Evolutionary conservation across 805 yeast genomes (phyloP).

Genomic region (Saturnispora dispora): DNA sequence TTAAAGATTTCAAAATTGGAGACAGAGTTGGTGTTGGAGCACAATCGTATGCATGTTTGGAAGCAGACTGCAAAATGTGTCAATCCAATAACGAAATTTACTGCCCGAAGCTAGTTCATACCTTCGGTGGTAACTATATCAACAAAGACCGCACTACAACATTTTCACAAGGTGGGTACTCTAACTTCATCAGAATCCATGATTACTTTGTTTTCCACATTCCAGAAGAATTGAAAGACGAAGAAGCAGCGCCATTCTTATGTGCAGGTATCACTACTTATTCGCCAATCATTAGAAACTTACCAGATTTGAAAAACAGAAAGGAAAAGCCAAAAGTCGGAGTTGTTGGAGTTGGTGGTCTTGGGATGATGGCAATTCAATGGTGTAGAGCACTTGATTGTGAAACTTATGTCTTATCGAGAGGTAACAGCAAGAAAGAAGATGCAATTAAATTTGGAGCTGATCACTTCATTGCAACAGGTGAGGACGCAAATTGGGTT

Average conservation of each 20-base stretch:
- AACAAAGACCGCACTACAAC: constrained; percentile 22
- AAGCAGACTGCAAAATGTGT: constrained; percentile 48
- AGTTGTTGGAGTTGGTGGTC: constrained; percentile 56
- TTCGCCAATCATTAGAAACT: constrained; percentile 51
- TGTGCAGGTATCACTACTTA: constrained; percentile 73
- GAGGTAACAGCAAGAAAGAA: constrained; percentile 39
- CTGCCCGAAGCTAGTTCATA: constrained; percentile 29
- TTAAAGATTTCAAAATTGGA: constrained; percentile 47
- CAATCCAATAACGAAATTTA: constrained; percentile 38
- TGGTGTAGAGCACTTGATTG: constrained; percentile 57
- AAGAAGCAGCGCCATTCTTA: constrained; percentile 59
- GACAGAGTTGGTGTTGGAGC: constrained; percentile 81
- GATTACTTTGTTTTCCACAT: constrained; percentile 56
- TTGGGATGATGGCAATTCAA: constrained; percentile 56
- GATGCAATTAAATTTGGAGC: constrained; percentile 50
- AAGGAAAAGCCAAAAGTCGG: constrained; percentile 38
- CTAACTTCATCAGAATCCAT: constrained; percentile 56
- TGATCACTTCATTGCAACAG: constrained; percentile 44
- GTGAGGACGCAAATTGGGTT: constrained; percentile 29
- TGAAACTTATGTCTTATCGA: constrained; percentile 49
- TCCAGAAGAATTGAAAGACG: constrained; percentile 45
- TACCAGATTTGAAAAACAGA: constrained; percentile 24
- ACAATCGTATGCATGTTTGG: constrained; percentile 47
- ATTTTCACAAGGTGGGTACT: constrained; percentile 57
- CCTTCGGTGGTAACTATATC: constrained; percentile 28